Percentiles rank a stretch among this genome's conserved stretches.
phyloP scores from a whole-genome alignment of 2,329 filamentous ascomycete species.

The Emergomyces pasteurianus region DNA sequence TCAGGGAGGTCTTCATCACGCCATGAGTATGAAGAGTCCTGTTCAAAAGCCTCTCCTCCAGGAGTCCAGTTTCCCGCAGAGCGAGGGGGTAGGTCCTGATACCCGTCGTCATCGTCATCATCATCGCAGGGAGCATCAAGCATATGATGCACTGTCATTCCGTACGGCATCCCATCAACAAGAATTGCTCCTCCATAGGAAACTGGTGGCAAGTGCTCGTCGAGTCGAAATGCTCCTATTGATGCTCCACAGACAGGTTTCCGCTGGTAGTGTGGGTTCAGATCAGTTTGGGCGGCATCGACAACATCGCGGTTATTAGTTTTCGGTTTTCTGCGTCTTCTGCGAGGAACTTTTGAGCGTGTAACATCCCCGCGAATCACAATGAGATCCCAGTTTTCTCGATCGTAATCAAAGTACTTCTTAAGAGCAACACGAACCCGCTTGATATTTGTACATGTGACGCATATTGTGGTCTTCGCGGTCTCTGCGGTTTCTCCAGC shows the following conservation, averaged over 20 bases:
- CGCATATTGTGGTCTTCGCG: slow-evolving; percentile 49
- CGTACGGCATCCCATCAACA: slow-evolving; percentile 72
- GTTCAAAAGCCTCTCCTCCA: slow-evolving; percentile 12
- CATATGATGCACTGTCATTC: slow-evolving; percentile 97
- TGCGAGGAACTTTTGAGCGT: slow-evolving; percentile 40
- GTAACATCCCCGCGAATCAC: slow-evolving; percentile 48
- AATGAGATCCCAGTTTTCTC: slow-evolving; percentile 46
- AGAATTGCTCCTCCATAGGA: slow-evolving; percentile 81
- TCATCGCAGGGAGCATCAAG: slow-evolving; percentile 55
- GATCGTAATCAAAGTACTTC: slow-evolving; percentile 46
- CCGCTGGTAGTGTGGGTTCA: slow-evolving; percentile 66
- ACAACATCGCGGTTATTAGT: slow-evolving; percentile 18
- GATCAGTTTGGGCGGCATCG: slow-evolving; percentile 19
- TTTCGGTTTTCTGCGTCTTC: slow-evolving; percentile 28
- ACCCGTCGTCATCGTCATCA: slow-evolving; percentile 36
- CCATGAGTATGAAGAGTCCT: slow-evolving; percentile 26
- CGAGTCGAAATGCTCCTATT: slow-evolving; percentile 79
- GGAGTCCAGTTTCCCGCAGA: slow-evolving; percentile 31
- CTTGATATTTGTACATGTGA: slow-evolving; percentile 48
- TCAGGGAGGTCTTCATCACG: slow-evolving; percentile 28
- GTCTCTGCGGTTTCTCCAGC: slow-evolving; percentile 46
- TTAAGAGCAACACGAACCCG: slow-evolving; percentile 48
- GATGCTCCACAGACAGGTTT: slow-evolving; percentile 76
- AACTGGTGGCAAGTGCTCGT: slow-evolving; percentile 77
- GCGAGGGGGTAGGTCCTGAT: slow-evolving; percentile 27